phyloP scores from a whole-genome alignment of 768 basidiomycete genomes.

The Leucosporidium yakuticum region DNA sequence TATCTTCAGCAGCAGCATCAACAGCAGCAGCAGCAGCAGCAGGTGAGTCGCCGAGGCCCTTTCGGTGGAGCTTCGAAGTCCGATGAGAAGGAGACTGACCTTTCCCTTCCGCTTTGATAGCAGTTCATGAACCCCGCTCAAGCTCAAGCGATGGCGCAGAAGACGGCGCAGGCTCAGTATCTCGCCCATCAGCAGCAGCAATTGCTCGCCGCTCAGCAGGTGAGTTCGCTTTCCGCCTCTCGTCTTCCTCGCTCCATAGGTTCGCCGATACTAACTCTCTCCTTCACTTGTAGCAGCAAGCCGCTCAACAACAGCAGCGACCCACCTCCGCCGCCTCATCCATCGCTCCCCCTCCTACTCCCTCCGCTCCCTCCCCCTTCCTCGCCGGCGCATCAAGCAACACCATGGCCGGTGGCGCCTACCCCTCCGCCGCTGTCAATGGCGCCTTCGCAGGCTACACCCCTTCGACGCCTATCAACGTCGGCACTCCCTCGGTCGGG shows the following conservation, averaged over 20 bases:
- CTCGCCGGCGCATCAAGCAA: background rate
- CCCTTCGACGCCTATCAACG: background rate
- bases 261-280: too few species aligned
- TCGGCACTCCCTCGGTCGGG: conserved; percentile 22
- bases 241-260: too few species aligned
- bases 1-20: background rate
- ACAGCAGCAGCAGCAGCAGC: conserved; percentile 10
- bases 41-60: background rate
- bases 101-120: background rate
- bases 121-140: background rate
- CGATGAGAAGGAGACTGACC: too few species aligned
- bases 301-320: too few species aligned
- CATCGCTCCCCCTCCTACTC: too few species aligned
- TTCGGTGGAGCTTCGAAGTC: too few species aligned
- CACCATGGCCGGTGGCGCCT: conserved; percentile 8
- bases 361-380: background rate
- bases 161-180: background rate
- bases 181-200: background rate
- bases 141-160: background rate
- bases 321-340: too few species aligned
- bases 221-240: too few species aligned
- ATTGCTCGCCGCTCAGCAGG: background rate
- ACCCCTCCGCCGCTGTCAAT: background rate
- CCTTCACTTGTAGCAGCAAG: too few species aligned
- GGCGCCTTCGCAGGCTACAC: background rate